Conservation (phyloP, 495 filamentous ascomycete genomes). For the Chlorociboria aeruginascens region DNA sequence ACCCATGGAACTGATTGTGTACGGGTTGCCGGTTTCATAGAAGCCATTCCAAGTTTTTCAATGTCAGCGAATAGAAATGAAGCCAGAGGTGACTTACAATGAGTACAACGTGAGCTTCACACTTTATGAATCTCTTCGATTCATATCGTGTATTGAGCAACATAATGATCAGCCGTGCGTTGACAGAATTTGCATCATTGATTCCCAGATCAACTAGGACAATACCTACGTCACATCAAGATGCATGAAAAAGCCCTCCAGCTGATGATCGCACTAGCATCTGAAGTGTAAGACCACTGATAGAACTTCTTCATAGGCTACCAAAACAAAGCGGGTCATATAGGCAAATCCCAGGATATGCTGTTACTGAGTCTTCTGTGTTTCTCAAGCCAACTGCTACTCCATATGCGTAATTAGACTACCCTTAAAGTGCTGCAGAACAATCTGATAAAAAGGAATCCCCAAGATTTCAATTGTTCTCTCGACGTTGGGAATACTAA, state of each 20-base stretch:
- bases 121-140: slow-evolving; percentile 47
- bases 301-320: slow-evolving; percentile 38
- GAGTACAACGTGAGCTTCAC: slow-evolving; percentile 51
- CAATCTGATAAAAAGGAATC: slow-evolving; percentile 45
- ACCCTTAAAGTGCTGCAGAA: slow-evolving; percentile 52
- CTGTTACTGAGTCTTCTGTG: slow-evolving; percentile 50
- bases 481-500: slow-evolving; percentile 36
- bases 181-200: slow-evolving; percentile 49
- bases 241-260: slow-evolving; percentile 47
- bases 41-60: slow-evolving; percentile 47
- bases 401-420: slow-evolving; percentile 34
- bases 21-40: slow-evolving; percentile 38
- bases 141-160: slow-evolving; percentile 44
- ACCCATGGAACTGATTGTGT: slow-evolving; percentile 36
- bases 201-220: slow-evolving; percentile 59
- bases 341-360: slow-evolving; percentile 50
- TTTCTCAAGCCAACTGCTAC: slow-evolving; percentile 49
- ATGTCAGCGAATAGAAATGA: background rate
- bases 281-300: slow-evolving; percentile 56
- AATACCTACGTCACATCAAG: slow-evolving; percentile 49
- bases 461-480: slow-evolving; percentile 53
- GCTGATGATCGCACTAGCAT: slow-evolving; percentile 43
- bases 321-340: slow-evolving; percentile 48
- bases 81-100: slow-evolving; percentile 31
- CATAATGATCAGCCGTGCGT: slow-evolving; percentile 40